These are phyloP conservation scores for Chlorencoelia australis DNA, from an alignment of 2,329 filamentous ascomycete species.

Conservation along the genomic window DNA sequence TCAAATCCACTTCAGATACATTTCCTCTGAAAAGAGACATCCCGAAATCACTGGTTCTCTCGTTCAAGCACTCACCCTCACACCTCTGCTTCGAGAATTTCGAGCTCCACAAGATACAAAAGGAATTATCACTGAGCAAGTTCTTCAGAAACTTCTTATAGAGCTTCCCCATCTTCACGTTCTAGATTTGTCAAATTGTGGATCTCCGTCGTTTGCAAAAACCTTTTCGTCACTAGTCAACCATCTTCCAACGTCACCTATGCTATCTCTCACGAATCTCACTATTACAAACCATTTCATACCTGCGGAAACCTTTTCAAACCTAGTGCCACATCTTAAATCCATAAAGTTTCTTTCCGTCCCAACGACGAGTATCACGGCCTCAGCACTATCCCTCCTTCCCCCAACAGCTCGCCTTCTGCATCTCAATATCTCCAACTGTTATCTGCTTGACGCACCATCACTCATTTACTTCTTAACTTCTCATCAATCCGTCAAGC, in stretches of 20 bases:
- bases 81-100: conserved; percentile 56
- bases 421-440: conserved; percentile 66
- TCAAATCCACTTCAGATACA: conserved; percentile 44
- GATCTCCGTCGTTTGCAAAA: not conserved
- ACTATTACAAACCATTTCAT: too few relatives aligned
- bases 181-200: conserved; percentile 6
- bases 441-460: conserved; percentile 55
- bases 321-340: conserved; percentile 2
- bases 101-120: conserved; percentile 42
- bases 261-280: too few relatives aligned
- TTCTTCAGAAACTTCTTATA: conserved; percentile 29
- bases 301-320: too few relatives aligned
- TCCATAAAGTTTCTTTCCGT: conserved; percentile 28
- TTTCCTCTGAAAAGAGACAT: too few relatives aligned
- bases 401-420: conserved; percentile 59
- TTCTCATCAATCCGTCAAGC: conserved; percentile 35
- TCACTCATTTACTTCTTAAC: conserved; percentile 58
- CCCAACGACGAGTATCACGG: conserved; percentile 61
- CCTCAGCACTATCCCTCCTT: conserved; percentile 56
- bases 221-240: too few relatives aligned
- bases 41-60: not conserved
- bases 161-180: conserved; percentile 1
- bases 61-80: conserved; percentile 4
- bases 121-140: conserved; percentile 28
- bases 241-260: too few relatives aligned